phyloP scores from a whole-genome alignment of 345 rosid genomes.

The Trapa bicornis region DNA sequence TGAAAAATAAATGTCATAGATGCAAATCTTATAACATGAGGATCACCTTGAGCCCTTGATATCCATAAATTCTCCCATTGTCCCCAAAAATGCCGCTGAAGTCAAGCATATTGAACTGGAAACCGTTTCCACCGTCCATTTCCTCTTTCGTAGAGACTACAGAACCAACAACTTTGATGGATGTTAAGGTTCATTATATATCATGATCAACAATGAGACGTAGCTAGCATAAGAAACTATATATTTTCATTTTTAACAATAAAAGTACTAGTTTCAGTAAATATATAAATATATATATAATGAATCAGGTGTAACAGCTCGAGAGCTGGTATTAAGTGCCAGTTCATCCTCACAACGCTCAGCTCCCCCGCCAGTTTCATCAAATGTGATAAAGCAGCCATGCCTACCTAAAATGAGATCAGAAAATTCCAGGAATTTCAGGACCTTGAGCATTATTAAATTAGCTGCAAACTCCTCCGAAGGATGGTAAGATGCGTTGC shows the following conservation, averaged over 20 bases:
- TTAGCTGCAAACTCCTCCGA: too few relatives aligned
- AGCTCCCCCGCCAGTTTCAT: neutral
- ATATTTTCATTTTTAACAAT: neutral
- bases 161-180: conserved; percentile 13
- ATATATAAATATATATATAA: neutral
- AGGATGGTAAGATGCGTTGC: neutral
- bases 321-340: neutral
- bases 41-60: conserved; percentile 31
- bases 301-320: neutral
- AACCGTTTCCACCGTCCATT: conserved; percentile 39
- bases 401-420: neutral
- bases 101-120: conserved; percentile 49
- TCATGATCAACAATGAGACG: neutral
- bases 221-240: neutral
- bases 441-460: too few relatives aligned
- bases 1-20: too few relatives aligned
- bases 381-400: neutral
- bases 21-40: neutral
- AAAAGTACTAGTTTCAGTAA: neutral
- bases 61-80: conserved; percentile 89
- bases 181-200: neutral
- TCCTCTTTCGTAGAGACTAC: conserved; percentile 88
- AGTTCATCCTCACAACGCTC: neutral
- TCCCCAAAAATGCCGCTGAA: conserved; percentile 60
- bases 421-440: neutral